Evolutionary conservation across 139 green algal species (phyloP).

Genomic region (Chlorella sorokiniana): DNA sequence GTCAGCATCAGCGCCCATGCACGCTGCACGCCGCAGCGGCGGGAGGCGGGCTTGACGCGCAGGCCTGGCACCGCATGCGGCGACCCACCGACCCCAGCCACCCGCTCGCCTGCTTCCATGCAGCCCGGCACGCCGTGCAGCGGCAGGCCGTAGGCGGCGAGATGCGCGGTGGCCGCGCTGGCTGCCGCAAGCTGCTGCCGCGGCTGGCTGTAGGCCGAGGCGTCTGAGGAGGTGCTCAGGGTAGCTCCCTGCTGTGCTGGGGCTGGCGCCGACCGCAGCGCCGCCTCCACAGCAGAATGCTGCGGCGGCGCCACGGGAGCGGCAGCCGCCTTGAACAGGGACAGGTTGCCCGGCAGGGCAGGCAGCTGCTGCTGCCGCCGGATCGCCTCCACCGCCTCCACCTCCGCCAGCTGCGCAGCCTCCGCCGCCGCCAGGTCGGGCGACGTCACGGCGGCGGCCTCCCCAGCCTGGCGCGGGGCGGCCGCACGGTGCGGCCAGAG

Average conservation of each 20-base stretch:
- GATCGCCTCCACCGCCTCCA: background rate
- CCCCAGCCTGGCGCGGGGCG: slow-evolving; percentile 10
- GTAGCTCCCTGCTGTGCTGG: background rate
- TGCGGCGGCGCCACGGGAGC: background rate
- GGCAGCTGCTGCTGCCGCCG: slow-evolving; percentile 14
- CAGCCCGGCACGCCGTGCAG: background rate
- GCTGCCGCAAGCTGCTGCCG: background rate
- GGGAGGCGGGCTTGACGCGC: too few relatives aligned
- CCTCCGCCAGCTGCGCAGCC: background rate
- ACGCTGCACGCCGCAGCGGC: too few relatives aligned
- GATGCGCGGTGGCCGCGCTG: background rate
- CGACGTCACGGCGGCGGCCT: slow-evolving; percentile 3
- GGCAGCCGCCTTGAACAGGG: slow-evolving; percentile 16
- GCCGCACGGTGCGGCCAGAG: slow-evolving; percentile 1
- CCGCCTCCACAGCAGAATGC: background rate
- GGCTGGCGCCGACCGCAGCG: background rate
- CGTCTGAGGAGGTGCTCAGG: slow-evolving; percentile 10
- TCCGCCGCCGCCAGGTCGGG: slow-evolving; percentile 4
- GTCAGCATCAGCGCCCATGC: too few relatives aligned
- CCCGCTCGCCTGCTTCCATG: background rate
- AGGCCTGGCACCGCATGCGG: background rate
- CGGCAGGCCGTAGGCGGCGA: background rate
- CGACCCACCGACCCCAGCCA: background rate
- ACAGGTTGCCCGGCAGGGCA: background rate
- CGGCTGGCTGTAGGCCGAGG: slow-evolving; percentile 26